A percentile compares a stretch with the other conserved stretches of the same genome.
These are phyloP conservation scores for Copromyces sp. DNA, from an alignment of 495 filamentous ascomycete species.

Conservation along the genomic window DNA sequence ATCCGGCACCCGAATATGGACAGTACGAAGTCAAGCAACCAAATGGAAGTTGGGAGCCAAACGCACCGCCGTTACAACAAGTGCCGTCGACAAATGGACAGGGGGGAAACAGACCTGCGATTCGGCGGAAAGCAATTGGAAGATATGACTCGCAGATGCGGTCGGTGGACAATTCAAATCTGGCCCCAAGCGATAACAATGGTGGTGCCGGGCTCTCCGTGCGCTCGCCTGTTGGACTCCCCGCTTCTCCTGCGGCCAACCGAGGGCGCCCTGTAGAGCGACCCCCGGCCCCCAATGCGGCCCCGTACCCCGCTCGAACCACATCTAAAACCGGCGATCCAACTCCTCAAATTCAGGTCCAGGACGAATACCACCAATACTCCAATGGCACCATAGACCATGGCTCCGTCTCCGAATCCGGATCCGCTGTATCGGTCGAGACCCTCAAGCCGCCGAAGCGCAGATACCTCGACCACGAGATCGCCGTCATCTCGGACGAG, in stretches of 20 bases:
- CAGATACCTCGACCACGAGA: neutral
- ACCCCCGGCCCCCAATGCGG: neutral
- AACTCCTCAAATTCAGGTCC: neutral
- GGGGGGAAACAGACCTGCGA: slow-evolving; percentile 2
- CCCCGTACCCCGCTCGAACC: neutral
- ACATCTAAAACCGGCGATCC: neutral
- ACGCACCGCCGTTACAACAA: slow-evolving; percentile 20
- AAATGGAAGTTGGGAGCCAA: slow-evolving; percentile 1
- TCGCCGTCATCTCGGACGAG: neutral
- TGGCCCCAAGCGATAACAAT: slow-evolving; percentile 5
- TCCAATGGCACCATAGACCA: neutral
- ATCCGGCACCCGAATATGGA: slow-evolving; percentile 19
- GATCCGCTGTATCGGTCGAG: slow-evolving; percentile 12
- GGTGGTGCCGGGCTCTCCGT: neutral
- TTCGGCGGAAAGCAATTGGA: slow-evolving; percentile 4
- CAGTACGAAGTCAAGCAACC: slow-evolving; percentile 13
- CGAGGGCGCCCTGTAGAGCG: neutral
- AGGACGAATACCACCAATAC: neutral
- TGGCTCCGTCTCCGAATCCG: slow-evolving; percentile 11
- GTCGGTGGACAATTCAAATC: slow-evolving; percentile 5
- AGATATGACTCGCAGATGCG: slow-evolving; percentile 4
- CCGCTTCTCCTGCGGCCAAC: slow-evolving; percentile 12
- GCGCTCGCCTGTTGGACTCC: slow-evolving; percentile 11
- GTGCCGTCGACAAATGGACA: slow-evolving; percentile 20
- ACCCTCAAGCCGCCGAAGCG: slow-evolving; percentile 6